Conservation (phyloP, 768 basidiomycete genomes). For the Leccinum uliginosum region DNA sequence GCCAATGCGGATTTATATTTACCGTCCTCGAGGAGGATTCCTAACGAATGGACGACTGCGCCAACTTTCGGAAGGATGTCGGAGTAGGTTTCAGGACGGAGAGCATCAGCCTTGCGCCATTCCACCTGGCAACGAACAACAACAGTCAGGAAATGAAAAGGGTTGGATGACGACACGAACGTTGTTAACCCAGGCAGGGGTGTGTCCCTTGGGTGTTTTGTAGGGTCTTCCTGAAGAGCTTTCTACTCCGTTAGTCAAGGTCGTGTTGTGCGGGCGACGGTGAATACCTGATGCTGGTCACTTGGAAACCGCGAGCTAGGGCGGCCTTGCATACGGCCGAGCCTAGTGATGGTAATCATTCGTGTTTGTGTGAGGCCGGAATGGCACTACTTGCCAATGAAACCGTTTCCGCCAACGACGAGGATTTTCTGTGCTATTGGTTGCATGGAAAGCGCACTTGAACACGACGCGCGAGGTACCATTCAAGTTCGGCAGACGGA, state of each 20-base stretch:
- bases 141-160: constrained; percentile 4
- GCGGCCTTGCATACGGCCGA: constrained; percentile 92
- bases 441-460: constrained; percentile 8
- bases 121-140: constrained; percentile 53
- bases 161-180: constrained; percentile 36
- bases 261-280: not conserved
- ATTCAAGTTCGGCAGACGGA: not conserved
- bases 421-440: constrained; percentile 57
- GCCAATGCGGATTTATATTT: constrained; percentile 75
- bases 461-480: not conserved
- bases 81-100: constrained; percentile 69
- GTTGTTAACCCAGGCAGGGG: constrained; percentile 79
- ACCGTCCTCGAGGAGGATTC: constrained; percentile 78
- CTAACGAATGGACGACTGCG: constrained; percentile 91
- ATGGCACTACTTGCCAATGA: constrained; percentile 65
- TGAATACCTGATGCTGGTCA: constrained; percentile 80
- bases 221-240: constrained; percentile 89
- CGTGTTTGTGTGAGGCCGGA: not conserved
- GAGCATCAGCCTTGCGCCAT: constrained; percentile 84
- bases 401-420: constrained; percentile 99
- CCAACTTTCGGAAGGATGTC: constrained; percentile 60
- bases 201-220: constrained; percentile 83
- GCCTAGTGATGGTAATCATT: constrained; percentile 45
- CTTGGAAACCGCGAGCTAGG: constrained; percentile 76
- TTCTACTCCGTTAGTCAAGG: not conserved